Base-by-base conservation (phyloP, 208 protist genomes). In the Polymyxa betae region DNA sequence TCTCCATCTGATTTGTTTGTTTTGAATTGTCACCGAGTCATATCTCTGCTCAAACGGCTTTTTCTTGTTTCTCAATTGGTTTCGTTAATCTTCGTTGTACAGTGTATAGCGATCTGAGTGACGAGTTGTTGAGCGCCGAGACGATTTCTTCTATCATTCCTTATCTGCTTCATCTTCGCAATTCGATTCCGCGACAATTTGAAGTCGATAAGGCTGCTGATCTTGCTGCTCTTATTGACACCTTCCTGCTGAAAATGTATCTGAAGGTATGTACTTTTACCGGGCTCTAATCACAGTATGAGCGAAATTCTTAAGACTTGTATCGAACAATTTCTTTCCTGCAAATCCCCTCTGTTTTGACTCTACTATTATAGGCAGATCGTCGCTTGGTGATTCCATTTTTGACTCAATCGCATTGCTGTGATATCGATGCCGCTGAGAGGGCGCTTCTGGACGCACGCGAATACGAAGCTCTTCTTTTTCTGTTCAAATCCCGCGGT, bases 201-300 rank as follows among this genome's bases (percentile, higher is more conserved):
- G 35, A 35, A 20, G 12, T 35, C 12, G 12, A 24, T 29, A 82
- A 35, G n/a, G 12, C 72, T 35, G 72, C n/a, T 43, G 72, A 82
- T 5, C 40, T 82, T 43, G 72, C 72, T 43, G 5, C 40, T 20
- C 35, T 82, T 20, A n/a, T 82, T 43, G 72, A 82, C n/a, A 82
- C 72, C n/a, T 38, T 35, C 35, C 72, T 82, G 72, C n/a, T 82
- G 72, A 35, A 43, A 82, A 82, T 43, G 72, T 82, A 82, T 43
- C 72, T 82, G n/a, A 82, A 82, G 72, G 72, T 35, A 43, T 20
- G 72, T 43, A 35, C 54, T 29, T 29, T 16, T 29, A 66, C 20
- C 54, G 54, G 20, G 54, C 20, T 16, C 29, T 66, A 29, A 32
- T 32, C 54, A 66, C 29, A 29, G 16, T 29, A 66, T 66, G 54